Evolutionary conservation across 768 basidiomycete genomes (phyloP), one percentile per base, ranked within the genome.

Genomic region (Calocybe cyanea): DNA sequence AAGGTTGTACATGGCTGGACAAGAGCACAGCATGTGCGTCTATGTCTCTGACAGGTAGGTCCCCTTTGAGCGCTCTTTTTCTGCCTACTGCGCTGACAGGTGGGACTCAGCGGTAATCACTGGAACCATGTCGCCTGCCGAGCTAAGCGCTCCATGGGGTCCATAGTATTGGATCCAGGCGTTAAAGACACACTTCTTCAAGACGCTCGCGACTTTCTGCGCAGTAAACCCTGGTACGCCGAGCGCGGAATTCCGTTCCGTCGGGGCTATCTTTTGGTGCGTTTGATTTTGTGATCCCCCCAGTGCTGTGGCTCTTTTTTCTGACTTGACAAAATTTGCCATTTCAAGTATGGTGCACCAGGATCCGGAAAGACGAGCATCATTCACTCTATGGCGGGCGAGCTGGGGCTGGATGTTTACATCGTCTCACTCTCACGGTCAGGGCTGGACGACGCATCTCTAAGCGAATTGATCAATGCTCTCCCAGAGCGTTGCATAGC

Each of bases 361-460:
- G 85, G 85, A 9, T 78, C 82, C 3, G 87, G 85, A 0, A 87
- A 87, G 57, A 85, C 85, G 0, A 80, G 76, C 21, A 64, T 86
- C 44, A 85, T 86, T 34, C 81, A 83, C 54, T 73, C 75, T 34
- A 67, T 86, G 15, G 85, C 85, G 0, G 80, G 83, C n/a, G 83
- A 85, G 54, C 71, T 87, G 11, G 74, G 69, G 23, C 66, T 87
- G n/a, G 71, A 82, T 50, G 69, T 87, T 18, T 85, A 84, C 62
- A 69, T 85, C 38, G 61, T 88, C 39, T 77, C 81, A 0, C 72
- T 87, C 3, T 77, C 81, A 2, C 71, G 74, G 15, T 48, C 61
- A 0, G 76, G 76, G 4, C 57, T 87, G 28, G 80, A 85, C 55
- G 85, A 87, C 60, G 59, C 67, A 0, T 54, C 59, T 5, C 69